Conservation (phyloP, 495 filamentous ascomycete genomes). For the Aspergillus indologenus region DNA sequence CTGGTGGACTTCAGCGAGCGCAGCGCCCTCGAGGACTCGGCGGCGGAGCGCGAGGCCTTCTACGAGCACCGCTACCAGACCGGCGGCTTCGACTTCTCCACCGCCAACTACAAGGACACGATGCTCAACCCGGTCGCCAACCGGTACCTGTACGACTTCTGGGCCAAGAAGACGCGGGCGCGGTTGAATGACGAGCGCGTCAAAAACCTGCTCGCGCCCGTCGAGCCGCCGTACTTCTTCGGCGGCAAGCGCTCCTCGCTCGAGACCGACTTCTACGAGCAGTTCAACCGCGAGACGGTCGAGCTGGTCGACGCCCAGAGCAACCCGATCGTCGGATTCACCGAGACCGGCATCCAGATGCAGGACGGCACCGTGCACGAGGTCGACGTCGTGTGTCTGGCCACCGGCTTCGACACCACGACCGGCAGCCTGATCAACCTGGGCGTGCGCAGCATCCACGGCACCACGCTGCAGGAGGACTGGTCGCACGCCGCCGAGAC, state of each 20-base stretch:
- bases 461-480: conserved; percentile 39
- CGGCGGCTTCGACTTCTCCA: conserved; percentile 53
- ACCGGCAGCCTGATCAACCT: conserved; percentile 51
- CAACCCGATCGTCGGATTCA: conserved; percentile 48
- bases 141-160: conserved; percentile 52
- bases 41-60: conserved; percentile 45
- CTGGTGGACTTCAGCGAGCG: conserved; percentile 36
- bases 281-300: conserved; percentile 54
- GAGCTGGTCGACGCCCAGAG: conserved; percentile 49
- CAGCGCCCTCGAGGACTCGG: conserved; percentile 44
- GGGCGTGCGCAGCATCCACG: conserved; percentile 43
- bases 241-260: conserved; percentile 55
- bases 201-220: conserved; percentile 53
- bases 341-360: conserved; percentile 42
- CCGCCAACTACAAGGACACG: conserved; percentile 50
- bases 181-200: conserved; percentile 49
- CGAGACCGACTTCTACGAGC: conserved; percentile 56
- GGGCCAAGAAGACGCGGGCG: conserved; percentile 48
- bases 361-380: conserved; percentile 41
- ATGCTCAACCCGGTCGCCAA: conserved; percentile 47
- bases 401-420: conserved; percentile 55
- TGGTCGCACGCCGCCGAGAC: conserved; percentile 47
- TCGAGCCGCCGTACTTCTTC: conserved; percentile 48
- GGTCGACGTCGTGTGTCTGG: conserved; percentile 51
- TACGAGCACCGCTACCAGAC: conserved; percentile 45